Conservation (phyloP, 805 yeast species). For the Yamadazyma philogaea region DNA sequence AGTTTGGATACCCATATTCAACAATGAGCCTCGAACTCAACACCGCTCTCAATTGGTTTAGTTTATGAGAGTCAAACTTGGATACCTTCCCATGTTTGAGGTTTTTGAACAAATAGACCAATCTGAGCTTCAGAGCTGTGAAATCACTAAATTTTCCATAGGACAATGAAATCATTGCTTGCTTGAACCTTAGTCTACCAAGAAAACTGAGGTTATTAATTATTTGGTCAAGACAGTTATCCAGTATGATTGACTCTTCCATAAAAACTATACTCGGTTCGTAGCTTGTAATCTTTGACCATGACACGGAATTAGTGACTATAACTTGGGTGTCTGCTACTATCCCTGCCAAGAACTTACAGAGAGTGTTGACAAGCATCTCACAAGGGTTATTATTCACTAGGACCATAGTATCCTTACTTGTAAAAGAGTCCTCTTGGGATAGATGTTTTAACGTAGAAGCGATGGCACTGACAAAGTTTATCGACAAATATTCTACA, state of each 20-base stretch:
- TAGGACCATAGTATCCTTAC: constrained; percentile 22
- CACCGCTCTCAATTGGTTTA: constrained; percentile 44
- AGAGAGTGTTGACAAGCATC: constrained; percentile 25
- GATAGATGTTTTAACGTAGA: constrained; percentile 50
- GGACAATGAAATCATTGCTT: constrained; percentile 43
- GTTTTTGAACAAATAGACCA: constrained; percentile 39
- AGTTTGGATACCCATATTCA: constrained; percentile 45
- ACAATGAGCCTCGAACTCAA: constrained; percentile 50
- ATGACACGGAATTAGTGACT: constrained; percentile 13
- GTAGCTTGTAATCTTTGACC: constrained; percentile 13
- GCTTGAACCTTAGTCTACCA: constrained; percentile 24
- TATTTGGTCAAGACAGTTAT: background rate
- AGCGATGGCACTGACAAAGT: constrained; percentile 52
- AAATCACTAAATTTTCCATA: constrained; percentile 42
- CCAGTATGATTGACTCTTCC: background rate
- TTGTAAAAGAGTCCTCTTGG: background rate
- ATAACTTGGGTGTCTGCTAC: constrained; percentile 28
- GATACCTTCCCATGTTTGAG: constrained; percentile 15
- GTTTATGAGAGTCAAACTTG: constrained; percentile 15
- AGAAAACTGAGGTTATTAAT: constrained; percentile 5
- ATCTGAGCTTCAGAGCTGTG: constrained; percentile 25
- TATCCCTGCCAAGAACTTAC: constrained; percentile 40
- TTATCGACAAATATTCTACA: constrained; percentile 45
- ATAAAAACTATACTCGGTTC: constrained; percentile 32
- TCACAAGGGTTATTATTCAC: constrained; percentile 23